Conservation (phyloP, 176 grass and related monocot genomes). For the Eragrostis curvula region DNA sequence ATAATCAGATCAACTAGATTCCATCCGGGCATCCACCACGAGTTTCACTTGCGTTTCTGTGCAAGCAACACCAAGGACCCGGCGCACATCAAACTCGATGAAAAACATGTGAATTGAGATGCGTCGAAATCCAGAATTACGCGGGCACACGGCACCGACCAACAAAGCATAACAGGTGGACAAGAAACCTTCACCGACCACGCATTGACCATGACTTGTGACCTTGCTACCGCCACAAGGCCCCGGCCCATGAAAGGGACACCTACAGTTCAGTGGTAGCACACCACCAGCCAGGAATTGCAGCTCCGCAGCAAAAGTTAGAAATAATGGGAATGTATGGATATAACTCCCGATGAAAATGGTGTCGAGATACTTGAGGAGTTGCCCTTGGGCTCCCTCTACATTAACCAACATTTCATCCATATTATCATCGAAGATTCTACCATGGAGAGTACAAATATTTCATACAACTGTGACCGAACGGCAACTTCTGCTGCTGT, state of each 20-base stretch:
- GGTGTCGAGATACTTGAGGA: too few relatives aligned
- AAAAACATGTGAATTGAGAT: not conserved
- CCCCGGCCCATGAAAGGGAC: not conserved
- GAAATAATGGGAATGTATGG: too few relatives aligned
- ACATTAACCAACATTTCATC: too few relatives aligned
- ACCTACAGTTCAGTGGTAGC: not conserved
- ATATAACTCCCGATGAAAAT: too few relatives aligned
- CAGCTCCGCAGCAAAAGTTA: not conserved
- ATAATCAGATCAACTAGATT: not conserved
- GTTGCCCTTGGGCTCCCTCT: too few relatives aligned
- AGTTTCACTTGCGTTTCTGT: not conserved
- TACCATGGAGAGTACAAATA: too few relatives aligned
- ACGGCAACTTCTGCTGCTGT: too few relatives aligned
- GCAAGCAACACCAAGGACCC: constrained; percentile 14
- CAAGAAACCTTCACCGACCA: constrained; percentile 8
- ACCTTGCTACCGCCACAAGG: not conserved
- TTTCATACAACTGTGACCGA: too few relatives aligned
- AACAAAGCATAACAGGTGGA: not conserved
- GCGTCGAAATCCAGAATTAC: not conserved
- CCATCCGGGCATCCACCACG: not conserved
- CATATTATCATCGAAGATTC: too few relatives aligned
- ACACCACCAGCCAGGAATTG: not conserved
- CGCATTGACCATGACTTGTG: not conserved
- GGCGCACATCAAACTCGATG: not conserved
- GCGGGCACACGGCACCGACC: not conserved